phyloP scores from a whole-genome alignment of 1,284 basidiomycete species.

The Ustilago lituana region DNA sequence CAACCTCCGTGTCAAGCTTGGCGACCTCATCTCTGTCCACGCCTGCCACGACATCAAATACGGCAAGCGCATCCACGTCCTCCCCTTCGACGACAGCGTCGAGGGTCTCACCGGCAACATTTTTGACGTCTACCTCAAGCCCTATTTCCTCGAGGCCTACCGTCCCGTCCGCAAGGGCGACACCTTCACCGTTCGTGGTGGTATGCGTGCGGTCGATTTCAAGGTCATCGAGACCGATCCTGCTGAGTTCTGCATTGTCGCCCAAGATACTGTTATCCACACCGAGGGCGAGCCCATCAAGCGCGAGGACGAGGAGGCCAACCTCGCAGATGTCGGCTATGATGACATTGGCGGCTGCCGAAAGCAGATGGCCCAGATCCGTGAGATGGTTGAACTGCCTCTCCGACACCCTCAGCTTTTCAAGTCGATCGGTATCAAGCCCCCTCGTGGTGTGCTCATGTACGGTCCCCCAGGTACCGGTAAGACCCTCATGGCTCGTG shows the following conservation, averaged over 20 bases:
- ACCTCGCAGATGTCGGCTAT: conserved; percentile 95
- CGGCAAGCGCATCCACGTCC: conserved; percentile 94
- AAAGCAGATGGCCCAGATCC: conserved; percentile 99
- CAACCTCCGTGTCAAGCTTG: conserved; percentile 96
- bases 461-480: conserved; percentile 67
- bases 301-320: conserved; percentile 97
- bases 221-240: conserved; percentile 93
- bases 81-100: conserved; percentile 98
- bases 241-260: conserved; percentile 94
- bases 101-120: conserved; percentile 97
- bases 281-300: conserved; percentile 99
- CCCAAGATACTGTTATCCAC: conserved; percentile 95
- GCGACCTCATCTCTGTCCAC: conserved; percentile 93
- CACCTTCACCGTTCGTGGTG: conserved; percentile 97
- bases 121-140: conserved; percentile 97
- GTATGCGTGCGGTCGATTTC: conserved; percentile 81
- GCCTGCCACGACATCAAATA: conserved; percentile 99
- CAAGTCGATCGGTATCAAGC: conserved; percentile 99
- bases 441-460: conserved; percentile 76
- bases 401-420: conserved; percentile 98
- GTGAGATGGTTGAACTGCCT: conserved; percentile 97
- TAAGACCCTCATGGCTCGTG: conserved; percentile 84
- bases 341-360: conserved; percentile 99
- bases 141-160: conserved; percentile 99
- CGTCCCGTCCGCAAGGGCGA: conserved; percentile 94